Percentiles rank a stretch among this genome's conserved stretches.
Evolutionary conservation across 2,329 filamentous ascomycete genomes (phyloP).

Genomic region (Talaromyces sp.): DNA sequence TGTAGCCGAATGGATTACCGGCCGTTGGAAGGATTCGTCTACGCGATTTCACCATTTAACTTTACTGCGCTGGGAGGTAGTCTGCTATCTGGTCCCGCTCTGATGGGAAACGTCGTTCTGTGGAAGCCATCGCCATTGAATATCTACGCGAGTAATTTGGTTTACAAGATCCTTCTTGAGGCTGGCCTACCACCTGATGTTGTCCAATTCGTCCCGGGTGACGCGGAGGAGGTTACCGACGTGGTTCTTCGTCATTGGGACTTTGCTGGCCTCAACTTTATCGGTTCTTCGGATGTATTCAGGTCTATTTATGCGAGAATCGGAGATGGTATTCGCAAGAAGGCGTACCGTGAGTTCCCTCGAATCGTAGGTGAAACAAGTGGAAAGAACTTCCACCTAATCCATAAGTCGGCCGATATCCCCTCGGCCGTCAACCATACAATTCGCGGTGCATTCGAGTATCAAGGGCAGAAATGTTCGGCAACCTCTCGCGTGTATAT

Average conservation of each 20-base stretch:
- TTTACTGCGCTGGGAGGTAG: conserved; percentile 93
- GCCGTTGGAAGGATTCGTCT: conserved; percentile 91
- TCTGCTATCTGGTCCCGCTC: conserved; percentile 71
- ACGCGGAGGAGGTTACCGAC: conserved; percentile 76
- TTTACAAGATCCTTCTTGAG: conserved; percentile 75
- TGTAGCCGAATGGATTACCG: conserved; percentile 72
- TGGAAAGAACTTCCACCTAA: conserved; percentile 88
- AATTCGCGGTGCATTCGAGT: conserved; percentile 83
- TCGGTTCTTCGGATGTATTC: conserved; percentile 88
- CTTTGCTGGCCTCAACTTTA: conserved; percentile 89
- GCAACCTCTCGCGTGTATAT: conserved; percentile 78
- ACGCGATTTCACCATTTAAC: conserved; percentile 91
- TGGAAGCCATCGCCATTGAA: conserved; percentile 92
- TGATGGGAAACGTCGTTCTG: conserved; percentile 90
- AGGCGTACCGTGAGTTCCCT: conserved; percentile 78
- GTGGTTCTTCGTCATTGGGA: conserved; percentile 69
- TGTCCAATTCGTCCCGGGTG: conserved; percentile 87
- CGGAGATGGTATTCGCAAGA: conserved; percentile 72
- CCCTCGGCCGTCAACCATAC: conserved; percentile 76
- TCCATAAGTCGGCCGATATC: conserved; percentile 73
- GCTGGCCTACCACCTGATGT: conserved; percentile 72
- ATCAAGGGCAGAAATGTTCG: conserved; percentile 87
- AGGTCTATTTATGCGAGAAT: conserved; percentile 86
- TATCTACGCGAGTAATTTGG: conserved; percentile 78
- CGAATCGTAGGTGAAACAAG: conserved; percentile 87